phyloP scores from a whole-genome alignment of 208 protist genomes.

The Acanthamoeba polyphaga region DNA sequence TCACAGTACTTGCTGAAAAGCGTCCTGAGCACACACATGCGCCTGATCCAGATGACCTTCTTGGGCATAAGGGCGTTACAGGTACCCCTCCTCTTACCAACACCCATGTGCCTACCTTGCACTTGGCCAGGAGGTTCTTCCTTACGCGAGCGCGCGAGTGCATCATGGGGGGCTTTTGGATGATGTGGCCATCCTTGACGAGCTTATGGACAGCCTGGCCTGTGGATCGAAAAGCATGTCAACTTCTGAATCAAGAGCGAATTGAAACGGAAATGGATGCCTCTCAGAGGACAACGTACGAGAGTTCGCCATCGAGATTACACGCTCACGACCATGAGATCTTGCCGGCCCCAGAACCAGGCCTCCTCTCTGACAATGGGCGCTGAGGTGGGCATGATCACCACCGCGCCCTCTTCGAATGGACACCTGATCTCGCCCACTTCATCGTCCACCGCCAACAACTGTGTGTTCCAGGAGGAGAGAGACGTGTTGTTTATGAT shows the following conservation, averaged over 20 bases:
- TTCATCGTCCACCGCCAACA: slow-evolving; percentile 17
- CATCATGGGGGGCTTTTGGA: slow-evolving; percentile 96
- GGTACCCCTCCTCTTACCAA: slow-evolving; percentile 98
- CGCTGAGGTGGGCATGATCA: slow-evolving; percentile 39
- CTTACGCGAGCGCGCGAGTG: slow-evolving; percentile 96
- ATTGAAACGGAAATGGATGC: slow-evolving; percentile 35
- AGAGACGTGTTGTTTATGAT: not conserved
- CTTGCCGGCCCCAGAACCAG: not conserved
- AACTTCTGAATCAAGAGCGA: not conserved
- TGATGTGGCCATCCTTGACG: slow-evolving; percentile 98
- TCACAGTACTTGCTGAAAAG: slow-evolving; percentile 98
- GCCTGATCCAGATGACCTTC: slow-evolving; percentile 98
- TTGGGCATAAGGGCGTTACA: slow-evolving; percentile 97
- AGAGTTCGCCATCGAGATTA: slow-evolving; percentile 97
- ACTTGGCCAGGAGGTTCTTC: slow-evolving; percentile 94
- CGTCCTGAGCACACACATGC: slow-evolving; percentile 97
- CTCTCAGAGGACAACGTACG: slow-evolving; percentile 85
- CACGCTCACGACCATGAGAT: slow-evolving; percentile 7
- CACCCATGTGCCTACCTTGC: slow-evolving; percentile 88
- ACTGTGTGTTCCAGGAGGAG: not conserved
- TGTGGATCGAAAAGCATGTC: slow-evolving; percentile 76
- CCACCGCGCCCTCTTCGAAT: slow-evolving; percentile 36
- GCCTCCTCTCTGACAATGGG: slow-evolving; percentile 20
- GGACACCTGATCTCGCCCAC: slow-evolving; percentile 34
- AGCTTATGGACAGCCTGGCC: slow-evolving; percentile 97